Evolutionary conservation across 2,329 filamentous ascomycete genomes (phyloP).

Genomic region (Eutypella sp.): DNA sequence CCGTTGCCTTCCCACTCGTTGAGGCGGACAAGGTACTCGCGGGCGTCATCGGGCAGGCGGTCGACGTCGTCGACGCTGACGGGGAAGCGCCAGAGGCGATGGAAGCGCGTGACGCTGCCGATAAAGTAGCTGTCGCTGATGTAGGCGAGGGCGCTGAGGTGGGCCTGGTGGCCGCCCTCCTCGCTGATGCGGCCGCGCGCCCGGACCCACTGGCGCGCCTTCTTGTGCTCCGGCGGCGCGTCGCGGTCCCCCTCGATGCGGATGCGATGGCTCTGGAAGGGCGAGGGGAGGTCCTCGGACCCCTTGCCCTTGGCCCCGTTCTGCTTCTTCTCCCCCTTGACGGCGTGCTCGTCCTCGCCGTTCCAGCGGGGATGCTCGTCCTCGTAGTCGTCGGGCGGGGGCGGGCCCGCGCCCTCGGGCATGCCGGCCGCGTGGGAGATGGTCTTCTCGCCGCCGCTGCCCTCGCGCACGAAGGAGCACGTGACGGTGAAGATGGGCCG

Average conservation of each 20-base stretch:
- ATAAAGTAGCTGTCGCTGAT: constrained; percentile 93
- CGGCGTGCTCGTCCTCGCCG: constrained; percentile 25
- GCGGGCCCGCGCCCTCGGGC: constrained; percentile 39
- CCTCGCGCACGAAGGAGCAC: constrained; percentile 75
- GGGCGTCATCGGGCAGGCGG: constrained; percentile 38
- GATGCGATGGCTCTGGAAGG: constrained; percentile 43
- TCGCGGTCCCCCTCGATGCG: constrained; percentile 28
- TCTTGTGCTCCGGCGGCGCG: constrained; percentile 18
- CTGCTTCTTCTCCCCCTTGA: no score
- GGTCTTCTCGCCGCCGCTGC: constrained; percentile 43
- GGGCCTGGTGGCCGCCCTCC: constrained; percentile 70
- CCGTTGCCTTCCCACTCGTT: constrained; percentile 41
- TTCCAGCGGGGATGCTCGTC: constrained; percentile 39
- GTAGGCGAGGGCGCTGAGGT: constrained; percentile 85
- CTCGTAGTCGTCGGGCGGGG: constrained; percentile 36
- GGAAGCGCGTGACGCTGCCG: constrained; percentile 76
- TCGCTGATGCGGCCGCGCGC: constrained; percentile 69
- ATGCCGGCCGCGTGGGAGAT: constrained; percentile 63
- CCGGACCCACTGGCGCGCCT: constrained; percentile 69
- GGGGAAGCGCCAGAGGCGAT: constrained; percentile 72
- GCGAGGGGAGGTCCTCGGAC: constrained; percentile 34
- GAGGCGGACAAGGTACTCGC: constrained; percentile 31
- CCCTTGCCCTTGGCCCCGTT: no score
- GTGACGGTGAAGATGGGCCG: constrained; percentile 94
- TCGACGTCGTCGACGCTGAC: constrained; percentile 49